Evolutionary conservation across 805 yeast species (phyloP).

Genomic region (Clavispora phyllophila): DNA sequence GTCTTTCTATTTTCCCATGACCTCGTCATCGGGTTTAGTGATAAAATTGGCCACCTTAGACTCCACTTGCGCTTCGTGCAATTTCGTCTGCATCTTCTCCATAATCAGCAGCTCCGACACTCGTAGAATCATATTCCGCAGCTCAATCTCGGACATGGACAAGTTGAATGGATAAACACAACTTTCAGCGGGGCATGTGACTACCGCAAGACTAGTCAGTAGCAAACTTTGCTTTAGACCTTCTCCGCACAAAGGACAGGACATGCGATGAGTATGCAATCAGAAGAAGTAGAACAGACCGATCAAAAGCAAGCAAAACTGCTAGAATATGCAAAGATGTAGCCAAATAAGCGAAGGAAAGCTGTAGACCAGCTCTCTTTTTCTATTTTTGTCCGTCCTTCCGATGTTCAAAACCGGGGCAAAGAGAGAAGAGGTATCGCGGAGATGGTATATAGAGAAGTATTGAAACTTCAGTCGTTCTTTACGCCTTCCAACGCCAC

Average conservation of each 20-base stretch:
- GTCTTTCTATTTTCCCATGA: constrained; percentile 1
- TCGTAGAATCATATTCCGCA: constrained; percentile 17
- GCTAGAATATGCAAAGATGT: not conserved
- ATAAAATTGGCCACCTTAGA: constrained; percentile 24
- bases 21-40: constrained; percentile 4
- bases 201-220: constrained; percentile 22
- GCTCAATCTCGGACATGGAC: constrained; percentile 23
- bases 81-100: constrained; percentile 21
- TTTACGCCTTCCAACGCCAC: constrained; percentile 1
- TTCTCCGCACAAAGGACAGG: constrained; percentile 27
- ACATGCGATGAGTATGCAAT: constrained; percentile 10
- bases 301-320: no score
- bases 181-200: constrained; percentile 23
- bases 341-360: not conserved
- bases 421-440: not conserved
- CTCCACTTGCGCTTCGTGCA: constrained; percentile 22
- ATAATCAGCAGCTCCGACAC: constrained; percentile 22
- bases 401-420: not conserved
- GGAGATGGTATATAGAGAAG: not conserved
- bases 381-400: not conserved
- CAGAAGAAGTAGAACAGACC: not conserved
- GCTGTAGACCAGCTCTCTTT: not conserved
- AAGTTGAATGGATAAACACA: constrained; percentile 33
- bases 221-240: constrained; percentile 21
- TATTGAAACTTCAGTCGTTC: not conserved